Conservation (phyloP, 2,329 filamentous ascomycete species). For the Coccinonectria pachysandricola region DNA sequence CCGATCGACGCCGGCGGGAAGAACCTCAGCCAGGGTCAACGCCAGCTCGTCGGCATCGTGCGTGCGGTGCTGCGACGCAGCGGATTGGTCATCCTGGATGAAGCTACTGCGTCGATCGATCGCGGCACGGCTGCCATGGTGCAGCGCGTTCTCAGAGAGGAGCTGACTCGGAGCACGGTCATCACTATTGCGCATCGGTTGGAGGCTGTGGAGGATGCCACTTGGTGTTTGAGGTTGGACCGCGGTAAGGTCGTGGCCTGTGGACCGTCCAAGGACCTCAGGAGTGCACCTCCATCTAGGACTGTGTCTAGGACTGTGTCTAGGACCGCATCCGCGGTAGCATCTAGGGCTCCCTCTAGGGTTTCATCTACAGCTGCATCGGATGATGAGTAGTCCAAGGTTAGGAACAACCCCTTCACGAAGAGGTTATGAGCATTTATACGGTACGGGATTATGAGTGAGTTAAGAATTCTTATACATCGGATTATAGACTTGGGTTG, state of each 20-base stretch:
- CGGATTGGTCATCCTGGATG: conserved; percentile 52
- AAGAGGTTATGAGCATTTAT: no score
- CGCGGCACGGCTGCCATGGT: conserved; percentile 47
- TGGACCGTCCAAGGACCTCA: conserved; percentile 28
- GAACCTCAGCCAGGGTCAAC: conserved; percentile 52
- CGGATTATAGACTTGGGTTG: no score
- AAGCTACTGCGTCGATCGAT: conserved; percentile 55
- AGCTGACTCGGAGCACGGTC: conserved; percentile 46
- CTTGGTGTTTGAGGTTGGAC: conserved; percentile 44
- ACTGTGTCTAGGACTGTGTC: no score
- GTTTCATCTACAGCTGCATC: no score
- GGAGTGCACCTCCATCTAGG: no score
- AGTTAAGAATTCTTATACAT: no score
- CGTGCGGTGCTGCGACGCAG: conserved; percentile 49
- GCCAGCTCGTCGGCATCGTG: conserved; percentile 51
- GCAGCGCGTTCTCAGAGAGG: conserved; percentile 45
- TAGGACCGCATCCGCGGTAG: no score
- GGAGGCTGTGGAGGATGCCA: conserved; percentile 50
- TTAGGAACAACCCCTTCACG: no score
- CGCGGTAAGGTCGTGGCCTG: conserved; percentile 39
- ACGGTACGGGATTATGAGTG: no score
- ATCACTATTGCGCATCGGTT: conserved; percentile 58
- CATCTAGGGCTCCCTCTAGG: no score
- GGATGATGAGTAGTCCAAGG: no score
- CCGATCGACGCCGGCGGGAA: conserved; percentile 48